Base-by-base conservation (phyloP, 2,329 filamentous ascomycete species). In the Fusarium sp. region DNA sequence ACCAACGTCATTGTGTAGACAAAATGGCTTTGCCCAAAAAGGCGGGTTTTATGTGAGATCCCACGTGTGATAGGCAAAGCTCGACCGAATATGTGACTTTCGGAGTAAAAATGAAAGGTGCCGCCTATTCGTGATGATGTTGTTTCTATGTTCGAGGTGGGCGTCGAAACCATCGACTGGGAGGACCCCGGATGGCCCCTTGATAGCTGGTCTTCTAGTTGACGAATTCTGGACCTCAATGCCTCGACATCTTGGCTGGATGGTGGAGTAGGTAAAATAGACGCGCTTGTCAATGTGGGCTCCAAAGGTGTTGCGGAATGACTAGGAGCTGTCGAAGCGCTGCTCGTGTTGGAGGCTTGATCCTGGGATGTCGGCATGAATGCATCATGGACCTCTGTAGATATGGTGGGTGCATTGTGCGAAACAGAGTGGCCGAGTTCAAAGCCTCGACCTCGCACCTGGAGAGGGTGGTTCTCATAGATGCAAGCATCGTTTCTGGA, bases 21-120 rank as follows among this genome's bases (percentile, higher is more conserved):
- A 86, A 88, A 91, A 74, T 90, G 88, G 33, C 87, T 90, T 74
- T 86, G 86, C 1, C 89, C 90, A 74, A 90, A 89, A 1, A 91
- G 77, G 0, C 89, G 84, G 0, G 86, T 87, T 75, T 91, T 92
- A 70, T 90, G 87, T 22, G 85, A 83, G 10, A 89, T 80, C n/a
- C 84, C 84, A 9, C 85, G 85, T 2, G 80, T 81, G 0, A 86
- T 81, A 0, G 77, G 75, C 4, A 81, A 77, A 0, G 73, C 52
- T 27, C 83, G 77, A 10, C 82, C 80, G 4, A 79, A 75, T 1
- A 79, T 57, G 6, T 77, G 75, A 27, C 74, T 80, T 31, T 88
- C 84, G 60, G 79, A 79, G 14, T 85, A 82, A 29, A 87, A 67
- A 64, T 87, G 81, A 56, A 88, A 85, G 0, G 82, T 84, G 2